Percentiles rank a stretch among this genome's conserved stretches.
Evolutionary conservation across 148 eudicot species (phyloP).

Genomic region (Diospyros lotus): DNA sequence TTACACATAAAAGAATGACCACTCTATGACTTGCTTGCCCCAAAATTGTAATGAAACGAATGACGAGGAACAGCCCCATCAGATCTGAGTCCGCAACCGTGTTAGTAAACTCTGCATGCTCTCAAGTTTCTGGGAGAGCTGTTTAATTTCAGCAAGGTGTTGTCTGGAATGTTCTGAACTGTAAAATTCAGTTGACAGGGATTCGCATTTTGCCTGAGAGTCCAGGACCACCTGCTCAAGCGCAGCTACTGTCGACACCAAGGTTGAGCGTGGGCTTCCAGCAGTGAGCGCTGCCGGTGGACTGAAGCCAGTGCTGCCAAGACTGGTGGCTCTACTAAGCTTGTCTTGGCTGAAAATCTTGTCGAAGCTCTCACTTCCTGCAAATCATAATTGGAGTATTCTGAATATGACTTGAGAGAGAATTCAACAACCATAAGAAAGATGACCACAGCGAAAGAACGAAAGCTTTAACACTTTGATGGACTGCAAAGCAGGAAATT

Average conservation of each 20-base stretch:
- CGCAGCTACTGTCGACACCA: constrained; percentile 47
- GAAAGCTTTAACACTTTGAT: background rate
- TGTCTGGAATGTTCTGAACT: constrained; percentile 37
- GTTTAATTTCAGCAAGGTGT: constrained; percentile 47
- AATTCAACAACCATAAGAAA: background rate
- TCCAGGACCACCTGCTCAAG: constrained; percentile 58
- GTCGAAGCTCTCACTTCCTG: constrained; percentile 78
- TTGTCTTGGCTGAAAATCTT: constrained; percentile 45
- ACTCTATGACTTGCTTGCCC: constrained; percentile 20
- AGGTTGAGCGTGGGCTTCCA: constrained; percentile 20
- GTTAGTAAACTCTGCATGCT: constrained; percentile 57
- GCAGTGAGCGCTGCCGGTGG: constrained; percentile 23
- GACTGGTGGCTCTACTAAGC: constrained; percentile 30
- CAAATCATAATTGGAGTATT: constrained; percentile 15
- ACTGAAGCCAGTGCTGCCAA: constrained; percentile 21
- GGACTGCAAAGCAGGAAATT: background rate
- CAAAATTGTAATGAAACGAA: constrained; percentile 9
- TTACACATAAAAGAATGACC: constrained; percentile 19
- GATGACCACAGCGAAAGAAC: too few species aligned
- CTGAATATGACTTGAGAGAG: background rate
- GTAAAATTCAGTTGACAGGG: constrained; percentile 39
- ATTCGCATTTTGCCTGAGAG: constrained; percentile 56
- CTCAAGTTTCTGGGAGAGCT: constrained; percentile 64
- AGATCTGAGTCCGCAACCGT: constrained; percentile 44
- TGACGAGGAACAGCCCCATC: constrained; percentile 6